These are phyloP conservation scores for Cymbidium sinense DNA, from an alignment of 106 monocot species.

Conservation along the genomic window DNA sequence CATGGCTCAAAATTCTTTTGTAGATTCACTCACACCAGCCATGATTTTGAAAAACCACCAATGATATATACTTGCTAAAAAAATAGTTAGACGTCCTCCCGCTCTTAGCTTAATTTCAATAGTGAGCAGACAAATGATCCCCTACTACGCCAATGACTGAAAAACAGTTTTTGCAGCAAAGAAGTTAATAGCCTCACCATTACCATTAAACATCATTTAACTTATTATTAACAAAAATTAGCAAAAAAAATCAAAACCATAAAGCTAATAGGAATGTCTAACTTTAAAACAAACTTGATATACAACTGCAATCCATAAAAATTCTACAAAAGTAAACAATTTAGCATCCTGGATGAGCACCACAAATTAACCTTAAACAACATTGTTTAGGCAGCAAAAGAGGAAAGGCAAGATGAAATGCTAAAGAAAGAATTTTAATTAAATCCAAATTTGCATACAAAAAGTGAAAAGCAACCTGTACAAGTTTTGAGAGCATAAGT, in stretches of 20 bases:
- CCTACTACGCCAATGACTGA: background rate
- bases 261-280: background rate
- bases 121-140: background rate
- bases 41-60: background rate
- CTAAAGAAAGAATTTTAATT: background rate
- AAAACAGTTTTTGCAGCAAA: background rate
- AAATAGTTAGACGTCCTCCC: background rate
- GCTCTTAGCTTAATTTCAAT: background rate
- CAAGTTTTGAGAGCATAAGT: slow-evolving; percentile 90
- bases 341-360: background rate
- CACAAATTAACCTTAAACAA: background rate
- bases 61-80: background rate
- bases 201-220: background rate
- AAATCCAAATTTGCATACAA: background rate
- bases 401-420: background rate
- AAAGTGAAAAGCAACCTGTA: slow-evolving; percentile 51
- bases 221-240: background rate
- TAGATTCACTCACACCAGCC: too few species aligned
- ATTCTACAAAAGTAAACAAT: background rate
- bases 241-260: background rate
- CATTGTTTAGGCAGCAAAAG: background rate
- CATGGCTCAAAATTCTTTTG: background rate
- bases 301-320: background rate
- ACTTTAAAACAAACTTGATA: background rate
- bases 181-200: background rate